phyloP scores from a whole-genome alignment of 805 yeast species.

The Candida patagonica region DNA sequence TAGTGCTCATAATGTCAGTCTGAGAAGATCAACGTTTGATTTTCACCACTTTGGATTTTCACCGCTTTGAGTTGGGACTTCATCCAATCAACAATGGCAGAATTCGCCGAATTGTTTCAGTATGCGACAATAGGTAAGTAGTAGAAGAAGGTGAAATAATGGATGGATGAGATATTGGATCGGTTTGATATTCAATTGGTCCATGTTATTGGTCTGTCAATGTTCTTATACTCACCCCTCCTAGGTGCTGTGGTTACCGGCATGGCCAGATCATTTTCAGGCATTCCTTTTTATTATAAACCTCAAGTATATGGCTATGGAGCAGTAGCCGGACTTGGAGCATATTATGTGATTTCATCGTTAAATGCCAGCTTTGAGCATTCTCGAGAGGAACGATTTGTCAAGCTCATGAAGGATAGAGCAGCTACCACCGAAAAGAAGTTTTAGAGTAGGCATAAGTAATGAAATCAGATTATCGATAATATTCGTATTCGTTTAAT shows the following conservation, averaged over 20 bases:
- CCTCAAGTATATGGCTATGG: constrained; percentile 3
- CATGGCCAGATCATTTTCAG: constrained; percentile 1
- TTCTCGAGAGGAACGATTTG: constrained; percentile 1
- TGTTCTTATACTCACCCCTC: constrained; percentile 1
- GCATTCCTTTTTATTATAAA: constrained; percentile 3
- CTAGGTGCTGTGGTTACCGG: constrained; percentile 2
- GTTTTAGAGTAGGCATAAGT: no score
- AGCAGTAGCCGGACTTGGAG: constrained; percentile 4
- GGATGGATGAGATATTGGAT: background rate
- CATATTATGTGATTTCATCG: background rate
- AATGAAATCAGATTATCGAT: no score
- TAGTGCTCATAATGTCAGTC: no score
- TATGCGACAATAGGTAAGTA: constrained; percentile 1
- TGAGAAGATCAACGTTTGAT: no score
- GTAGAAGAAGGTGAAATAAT: background rate
- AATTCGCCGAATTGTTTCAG: background rate
- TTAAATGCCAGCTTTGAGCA: constrained; percentile 1
- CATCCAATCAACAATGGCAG: background rate
- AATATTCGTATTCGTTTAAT: no score
- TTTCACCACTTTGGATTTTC: no score
- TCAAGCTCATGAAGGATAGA: constrained; percentile 3
- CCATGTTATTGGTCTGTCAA: no score
- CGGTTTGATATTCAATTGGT: no score
- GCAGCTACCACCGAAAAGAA: background rate
- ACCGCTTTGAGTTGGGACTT: background rate